phyloP scores from a whole-genome alignment of 768 basidiomycete species.

The Lactarius quietus region DNA sequence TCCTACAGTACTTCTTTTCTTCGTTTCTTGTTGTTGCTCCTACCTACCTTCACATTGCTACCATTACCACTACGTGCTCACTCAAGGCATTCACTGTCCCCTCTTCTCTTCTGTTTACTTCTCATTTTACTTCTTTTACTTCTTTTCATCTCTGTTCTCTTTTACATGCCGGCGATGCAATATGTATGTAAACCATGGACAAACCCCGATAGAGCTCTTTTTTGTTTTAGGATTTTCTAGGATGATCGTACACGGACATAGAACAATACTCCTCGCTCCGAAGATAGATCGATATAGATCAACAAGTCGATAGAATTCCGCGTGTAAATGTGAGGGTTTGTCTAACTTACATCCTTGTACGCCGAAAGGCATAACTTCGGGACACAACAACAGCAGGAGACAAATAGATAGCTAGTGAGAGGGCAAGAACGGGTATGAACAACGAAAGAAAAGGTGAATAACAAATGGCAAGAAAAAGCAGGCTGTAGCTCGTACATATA shows the following conservation, averaged over 20 bases:
- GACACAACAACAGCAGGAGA: not conserved
- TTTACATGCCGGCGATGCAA: slow-evolving; percentile 12
- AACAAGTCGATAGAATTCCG: not conserved
- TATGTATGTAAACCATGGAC: slow-evolving; percentile 22
- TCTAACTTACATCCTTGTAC: not conserved
- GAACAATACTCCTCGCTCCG: too few relatives aligned
- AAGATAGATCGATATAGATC: too few relatives aligned
- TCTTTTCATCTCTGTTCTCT: not conserved
- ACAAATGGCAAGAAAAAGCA: not conserved
- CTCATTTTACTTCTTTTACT: too few relatives aligned
- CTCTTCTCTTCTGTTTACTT: not conserved
- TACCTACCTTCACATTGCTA: not conserved
- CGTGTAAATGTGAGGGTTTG: not conserved
- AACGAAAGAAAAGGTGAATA: not conserved
- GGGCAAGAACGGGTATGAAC: not conserved
- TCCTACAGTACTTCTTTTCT: too few relatives aligned
- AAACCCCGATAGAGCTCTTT: slow-evolving; percentile 9
- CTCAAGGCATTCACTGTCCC: not conserved
- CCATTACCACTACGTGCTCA: slow-evolving; percentile 7
- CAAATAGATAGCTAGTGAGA: not conserved
- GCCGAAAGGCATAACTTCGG: not conserved
- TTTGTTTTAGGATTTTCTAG: not conserved
- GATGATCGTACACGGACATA: not conserved
- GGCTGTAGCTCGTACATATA: not conserved
- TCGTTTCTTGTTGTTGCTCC: not conserved